Evolutionary conservation across 331 rosid species (phyloP), one percentile per base, ranked within the genome.

Genomic region (Rosa hybrid): DNA sequence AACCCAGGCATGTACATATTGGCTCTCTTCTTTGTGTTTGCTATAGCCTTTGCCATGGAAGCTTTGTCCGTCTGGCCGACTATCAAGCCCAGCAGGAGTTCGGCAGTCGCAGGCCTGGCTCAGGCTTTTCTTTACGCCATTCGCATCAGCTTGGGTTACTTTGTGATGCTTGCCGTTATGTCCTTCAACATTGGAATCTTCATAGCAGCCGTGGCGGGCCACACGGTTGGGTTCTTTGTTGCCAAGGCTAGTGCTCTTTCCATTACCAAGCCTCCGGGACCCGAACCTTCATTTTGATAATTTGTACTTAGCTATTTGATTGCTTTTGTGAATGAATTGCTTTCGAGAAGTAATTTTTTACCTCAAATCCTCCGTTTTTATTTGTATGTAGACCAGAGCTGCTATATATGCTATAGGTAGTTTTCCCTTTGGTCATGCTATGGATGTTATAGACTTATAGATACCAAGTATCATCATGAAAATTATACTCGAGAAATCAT

Each of bases 161-260:
- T 91, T 63, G 81, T 93, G 2, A 93, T 93, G 98, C 90, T 91
- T 50, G 74, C 93, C 5, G 90, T 93, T 38, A 93, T 93, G 98
- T 90, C 98, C 72, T 90, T 90, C 80, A 93, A 93, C 12, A 41
- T 38, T 1, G 91, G 97, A 50, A 83, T 93, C 78, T 90, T 93
- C 77, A 79, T 93, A n/a, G 92, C 91, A 7, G 98, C 92, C 1
- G 81, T 93, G 46, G 53, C 77, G 2, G 94, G 98, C 14, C 98
- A 93, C 57, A 16, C 90, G 21, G 27, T 87, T 4, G 94, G 98
- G 12, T 88, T 87, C 83, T 91, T 88, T 30, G 12, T 91, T 0
- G 67, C 87, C 44, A 87, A 84, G 80, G 13, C 76, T 25, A 75
- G 90, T 25, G 80, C 87, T 68, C 82, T 86, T 44, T 70, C 84